Conservation (phyloP, 2,329 filamentous ascomycete genomes). For the Nannizzia gypsea region DNA sequence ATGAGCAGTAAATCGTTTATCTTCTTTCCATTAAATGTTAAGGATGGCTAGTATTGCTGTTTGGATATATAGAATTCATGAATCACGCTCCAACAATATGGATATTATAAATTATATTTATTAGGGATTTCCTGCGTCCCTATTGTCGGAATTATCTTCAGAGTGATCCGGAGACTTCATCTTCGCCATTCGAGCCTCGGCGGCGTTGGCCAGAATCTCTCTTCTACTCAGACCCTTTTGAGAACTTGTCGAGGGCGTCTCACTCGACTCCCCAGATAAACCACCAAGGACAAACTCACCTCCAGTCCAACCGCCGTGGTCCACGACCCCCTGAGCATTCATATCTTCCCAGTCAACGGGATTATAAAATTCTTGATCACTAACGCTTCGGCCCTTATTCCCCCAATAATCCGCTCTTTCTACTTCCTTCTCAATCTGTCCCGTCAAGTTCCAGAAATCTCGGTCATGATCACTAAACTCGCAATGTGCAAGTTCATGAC, state of each 20-base stretch:
- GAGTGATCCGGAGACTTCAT: background rate
- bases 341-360: constrained; percentile 43
- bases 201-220: constrained; percentile 62
- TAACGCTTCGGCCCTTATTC: constrained; percentile 54
- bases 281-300: constrained; percentile 64
- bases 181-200: constrained; percentile 53
- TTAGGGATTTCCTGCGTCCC: background rate
- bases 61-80: background rate
- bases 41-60: background rate
- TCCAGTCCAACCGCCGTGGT: constrained; percentile 66
- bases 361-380: constrained; percentile 47
- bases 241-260: constrained; percentile 15
- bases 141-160: background rate
- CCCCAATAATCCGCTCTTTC: constrained; percentile 73
- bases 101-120: background rate
- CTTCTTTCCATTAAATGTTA: background rate
- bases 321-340: constrained; percentile 41
- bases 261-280: constrained; percentile 28
- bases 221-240: constrained; percentile 46
- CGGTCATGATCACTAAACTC: constrained; percentile 73
- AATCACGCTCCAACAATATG: background rate
- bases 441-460: constrained; percentile 81
- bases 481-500: constrained; percentile 91
- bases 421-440: constrained; percentile 78
- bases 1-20: constrained; percentile 40